A percentile compares a stretch with the other conserved stretches of the same genome.
phyloP scores from a whole-genome alignment of 129 eudicot species.

The Arctium minus region DNA sequence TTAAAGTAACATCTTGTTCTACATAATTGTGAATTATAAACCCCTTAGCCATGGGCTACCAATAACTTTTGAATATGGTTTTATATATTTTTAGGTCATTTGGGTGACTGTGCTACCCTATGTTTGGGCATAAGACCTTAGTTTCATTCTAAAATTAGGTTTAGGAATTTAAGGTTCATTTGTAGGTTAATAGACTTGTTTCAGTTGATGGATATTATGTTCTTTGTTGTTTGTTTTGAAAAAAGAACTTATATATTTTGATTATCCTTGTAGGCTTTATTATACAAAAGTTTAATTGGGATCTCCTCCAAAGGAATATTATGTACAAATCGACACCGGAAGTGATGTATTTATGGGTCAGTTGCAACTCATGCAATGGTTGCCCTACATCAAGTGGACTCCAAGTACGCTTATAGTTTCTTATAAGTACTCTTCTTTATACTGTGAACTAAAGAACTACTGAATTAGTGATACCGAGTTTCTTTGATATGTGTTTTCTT shows the following conservation, averaged over 20 bases:
- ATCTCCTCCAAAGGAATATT: slow-evolving; percentile 78
- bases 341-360: slow-evolving; percentile 96
- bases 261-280: slow-evolving; percentile 60
- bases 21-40: neutral
- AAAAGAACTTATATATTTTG: neutral
- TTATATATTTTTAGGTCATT: neutral
- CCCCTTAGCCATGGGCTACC: too few relatives aligned
- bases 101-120: neutral
- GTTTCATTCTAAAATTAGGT: neutral
- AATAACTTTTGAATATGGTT: neutral
- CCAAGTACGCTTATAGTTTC: slow-evolving; percentile 40
- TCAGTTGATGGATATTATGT: neutral
- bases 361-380: slow-evolving; percentile 78
- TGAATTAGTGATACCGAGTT: neutral
- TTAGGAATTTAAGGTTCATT: neutral
- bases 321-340: slow-evolving; percentile 95
- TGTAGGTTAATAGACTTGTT: neutral
- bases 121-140: neutral
- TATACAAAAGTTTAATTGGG: slow-evolving; percentile 82
- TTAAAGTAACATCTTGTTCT: slow-evolving; percentile 12
- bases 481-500: neutral
- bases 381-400: slow-evolving; percentile 91
- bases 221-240: neutral
- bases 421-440: neutral
- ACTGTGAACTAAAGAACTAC: neutral